Percentiles rank a stretch among this genome's conserved stretches.
Evolutionary conservation across 225 moss, liverwort and hornwort species (phyloP).

Genomic region (Asterella californica): DNA sequence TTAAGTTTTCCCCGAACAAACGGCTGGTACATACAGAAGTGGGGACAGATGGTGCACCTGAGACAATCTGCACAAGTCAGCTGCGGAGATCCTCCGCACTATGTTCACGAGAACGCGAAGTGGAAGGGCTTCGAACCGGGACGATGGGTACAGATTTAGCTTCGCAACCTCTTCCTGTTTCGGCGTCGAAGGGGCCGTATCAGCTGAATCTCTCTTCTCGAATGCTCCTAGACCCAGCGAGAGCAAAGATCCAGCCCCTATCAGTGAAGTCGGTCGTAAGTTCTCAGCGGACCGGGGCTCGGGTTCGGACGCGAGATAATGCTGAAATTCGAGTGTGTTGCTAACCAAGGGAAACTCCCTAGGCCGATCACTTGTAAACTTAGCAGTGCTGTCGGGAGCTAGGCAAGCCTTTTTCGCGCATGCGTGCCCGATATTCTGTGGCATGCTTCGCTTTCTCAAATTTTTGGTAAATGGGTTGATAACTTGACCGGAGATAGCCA

Average conservation of each 20-base stretch:
- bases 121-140: slow-evolving; percentile 12
- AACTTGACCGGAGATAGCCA: background rate
- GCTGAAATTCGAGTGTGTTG: background rate
- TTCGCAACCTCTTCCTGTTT: slow-evolving; percentile 2
- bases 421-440: background rate
- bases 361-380: background rate
- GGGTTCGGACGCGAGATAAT: background rate
- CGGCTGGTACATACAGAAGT: no score
- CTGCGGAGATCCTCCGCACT: background rate
- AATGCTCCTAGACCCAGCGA: no score
- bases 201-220: background rate
- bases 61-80: slow-evolving; percentile 13
- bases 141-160: background rate
- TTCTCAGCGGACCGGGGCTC: background rate
- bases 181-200: background rate
- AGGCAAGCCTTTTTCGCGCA: background rate
- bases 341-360: background rate
- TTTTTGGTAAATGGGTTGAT: background rate
- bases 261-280: background rate
- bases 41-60: slow-evolving; percentile 3
- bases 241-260: background rate
- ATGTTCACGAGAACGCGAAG: slow-evolving; percentile 4
- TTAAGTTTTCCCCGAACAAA: background rate
- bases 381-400: background rate
- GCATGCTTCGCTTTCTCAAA: background rate